Percentiles rank a stretch among this genome's conserved stretches.
Conservation (phyloP, 257 asterid genomes). For the Dorcoceras hygrometricum region DNA sequence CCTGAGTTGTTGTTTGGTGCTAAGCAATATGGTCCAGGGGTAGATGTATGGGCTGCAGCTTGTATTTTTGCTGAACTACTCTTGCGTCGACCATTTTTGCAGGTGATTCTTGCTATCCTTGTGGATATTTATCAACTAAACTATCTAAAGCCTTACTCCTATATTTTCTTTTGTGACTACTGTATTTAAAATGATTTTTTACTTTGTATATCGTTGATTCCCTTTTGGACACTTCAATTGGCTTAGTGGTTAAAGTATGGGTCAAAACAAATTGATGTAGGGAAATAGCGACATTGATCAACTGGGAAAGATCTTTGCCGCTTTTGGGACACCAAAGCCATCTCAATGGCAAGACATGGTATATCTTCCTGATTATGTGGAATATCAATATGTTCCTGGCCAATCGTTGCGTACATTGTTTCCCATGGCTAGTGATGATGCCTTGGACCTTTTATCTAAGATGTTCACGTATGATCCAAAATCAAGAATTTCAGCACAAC, state of each 20-base stretch:
- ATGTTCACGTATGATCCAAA: slow-evolving; percentile 92
- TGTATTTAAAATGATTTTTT: neutral
- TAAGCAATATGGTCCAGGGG: slow-evolving; percentile 97
- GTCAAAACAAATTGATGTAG: slow-evolving; percentile 35
- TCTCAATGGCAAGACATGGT: slow-evolving; percentile 92
- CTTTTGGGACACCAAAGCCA: slow-evolving; percentile 92
- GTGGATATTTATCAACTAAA: slow-evolving; percentile 11
- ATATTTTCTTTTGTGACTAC: neutral
- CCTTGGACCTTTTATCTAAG: slow-evolving; percentile 77
- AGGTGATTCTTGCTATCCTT: slow-evolving; percentile 47
- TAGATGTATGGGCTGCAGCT: slow-evolving; percentile 99
- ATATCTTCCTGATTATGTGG: slow-evolving; percentile 93
- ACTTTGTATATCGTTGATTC: neutral
- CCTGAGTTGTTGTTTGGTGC: slow-evolving; percentile 98
- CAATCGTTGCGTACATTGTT: slow-evolving; percentile 67
- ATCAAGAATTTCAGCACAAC: slow-evolving; percentile 85
- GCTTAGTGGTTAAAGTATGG: slow-evolving; percentile 15
- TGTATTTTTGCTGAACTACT: slow-evolving; percentile 98
- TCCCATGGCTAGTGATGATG: slow-evolving; percentile 93
- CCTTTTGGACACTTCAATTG: neutral
- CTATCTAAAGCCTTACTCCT: neutral
- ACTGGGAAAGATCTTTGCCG: slow-evolving; percentile 91
- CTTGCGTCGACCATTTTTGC: slow-evolving; percentile 86
- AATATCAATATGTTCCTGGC: slow-evolving; percentile 58
- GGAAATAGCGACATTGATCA: slow-evolving; percentile 97